Conservation (phyloP, 2,329 filamentous ascomycete species). For the Calonectria henricotiae region DNA sequence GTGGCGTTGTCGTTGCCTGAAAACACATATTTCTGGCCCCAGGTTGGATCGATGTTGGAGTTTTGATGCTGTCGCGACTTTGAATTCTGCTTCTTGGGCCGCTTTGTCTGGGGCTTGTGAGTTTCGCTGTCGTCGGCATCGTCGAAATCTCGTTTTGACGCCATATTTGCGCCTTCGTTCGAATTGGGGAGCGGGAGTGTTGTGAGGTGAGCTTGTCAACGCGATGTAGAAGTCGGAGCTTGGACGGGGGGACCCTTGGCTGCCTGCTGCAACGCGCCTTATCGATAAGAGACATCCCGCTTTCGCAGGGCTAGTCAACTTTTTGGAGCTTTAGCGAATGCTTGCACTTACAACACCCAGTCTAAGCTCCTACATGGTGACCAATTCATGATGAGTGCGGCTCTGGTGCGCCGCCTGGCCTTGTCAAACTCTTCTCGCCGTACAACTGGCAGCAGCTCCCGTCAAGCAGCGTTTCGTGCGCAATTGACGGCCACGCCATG, state of each 20-base stretch:
- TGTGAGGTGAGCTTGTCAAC: not conserved
- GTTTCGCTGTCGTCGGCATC: conserved; percentile 54
- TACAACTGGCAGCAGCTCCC: not conserved
- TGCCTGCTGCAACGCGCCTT: conserved; percentile 45
- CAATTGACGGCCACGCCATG: conserved; percentile 44
- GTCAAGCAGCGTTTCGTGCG: conserved; percentile 18
- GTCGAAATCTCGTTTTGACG: conserved; percentile 57
- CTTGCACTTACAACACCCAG: conserved; percentile 33
- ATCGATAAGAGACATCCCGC: conserved; percentile 45
- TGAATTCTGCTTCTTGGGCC: conserved; percentile 52
- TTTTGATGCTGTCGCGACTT: conserved; percentile 62
- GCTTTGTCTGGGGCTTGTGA: conserved; percentile 51
- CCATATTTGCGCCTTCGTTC: conserved; percentile 50
- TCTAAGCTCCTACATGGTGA: conserved; percentile 46
- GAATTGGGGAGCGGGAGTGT: not conserved
- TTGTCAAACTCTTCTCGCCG: conserved; percentile 11
- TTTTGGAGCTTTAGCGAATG: conserved; percentile 33
- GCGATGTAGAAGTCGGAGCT: conserved; percentile 31
- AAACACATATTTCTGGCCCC: conserved; percentile 82
- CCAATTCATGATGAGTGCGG: conserved; percentile 54
- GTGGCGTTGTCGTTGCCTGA: conserved; percentile 72
- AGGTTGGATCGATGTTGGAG: conserved; percentile 73
- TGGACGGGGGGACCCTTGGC: conserved; percentile 33
- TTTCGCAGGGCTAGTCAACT: conserved; percentile 33
- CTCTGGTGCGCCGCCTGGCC: conserved; percentile 52